These are phyloP conservation scores for Verticillium tricorpus DNA, from an alignment of 2,329 filamentous ascomycete genomes.

Conservation along the genomic window DNA sequence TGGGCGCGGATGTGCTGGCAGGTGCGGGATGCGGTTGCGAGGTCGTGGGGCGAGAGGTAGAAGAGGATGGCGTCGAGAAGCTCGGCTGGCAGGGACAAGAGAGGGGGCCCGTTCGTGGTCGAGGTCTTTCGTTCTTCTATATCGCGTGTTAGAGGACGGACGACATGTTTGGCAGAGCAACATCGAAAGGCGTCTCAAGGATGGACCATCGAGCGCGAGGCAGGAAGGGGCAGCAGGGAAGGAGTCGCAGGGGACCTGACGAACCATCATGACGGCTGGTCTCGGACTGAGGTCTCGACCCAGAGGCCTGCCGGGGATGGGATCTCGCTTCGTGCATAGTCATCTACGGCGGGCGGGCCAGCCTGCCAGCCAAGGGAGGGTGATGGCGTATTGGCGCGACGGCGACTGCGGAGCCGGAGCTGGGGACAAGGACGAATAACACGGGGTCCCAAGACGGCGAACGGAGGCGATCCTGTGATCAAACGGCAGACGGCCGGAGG, in stretches of 20 bases:
- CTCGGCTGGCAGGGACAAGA: constrained; percentile 66
- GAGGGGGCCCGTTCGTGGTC: not conserved
- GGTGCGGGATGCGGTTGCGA: constrained; percentile 54
- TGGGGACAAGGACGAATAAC: not conserved
- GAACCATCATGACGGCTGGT: not conserved
- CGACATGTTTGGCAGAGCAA: not conserved
- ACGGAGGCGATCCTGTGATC: not conserved
- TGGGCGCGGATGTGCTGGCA: constrained; percentile 58
- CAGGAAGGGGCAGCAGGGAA: not conserved
- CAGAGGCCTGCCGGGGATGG: not conserved
- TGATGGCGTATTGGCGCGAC: not conserved
- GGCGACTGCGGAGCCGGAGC: not conserved
- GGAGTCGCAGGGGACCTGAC: not conserved
- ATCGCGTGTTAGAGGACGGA: not conserved
- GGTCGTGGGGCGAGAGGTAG: constrained; percentile 60
- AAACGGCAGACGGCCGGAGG: not conserved
- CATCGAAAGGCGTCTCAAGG: not conserved
- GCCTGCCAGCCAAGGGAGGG: not conserved
- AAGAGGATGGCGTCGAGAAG: constrained; percentile 68
- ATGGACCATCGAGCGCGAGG: not conserved
- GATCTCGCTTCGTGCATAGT: not conserved
- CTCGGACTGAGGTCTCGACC: not conserved
- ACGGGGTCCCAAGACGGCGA: not conserved
- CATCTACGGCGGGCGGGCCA: not conserved
- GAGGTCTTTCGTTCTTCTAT: not conserved